phyloP scores from a whole-genome alignment of 139 green algal genomes.

The Asterochloris sp. region DNA sequence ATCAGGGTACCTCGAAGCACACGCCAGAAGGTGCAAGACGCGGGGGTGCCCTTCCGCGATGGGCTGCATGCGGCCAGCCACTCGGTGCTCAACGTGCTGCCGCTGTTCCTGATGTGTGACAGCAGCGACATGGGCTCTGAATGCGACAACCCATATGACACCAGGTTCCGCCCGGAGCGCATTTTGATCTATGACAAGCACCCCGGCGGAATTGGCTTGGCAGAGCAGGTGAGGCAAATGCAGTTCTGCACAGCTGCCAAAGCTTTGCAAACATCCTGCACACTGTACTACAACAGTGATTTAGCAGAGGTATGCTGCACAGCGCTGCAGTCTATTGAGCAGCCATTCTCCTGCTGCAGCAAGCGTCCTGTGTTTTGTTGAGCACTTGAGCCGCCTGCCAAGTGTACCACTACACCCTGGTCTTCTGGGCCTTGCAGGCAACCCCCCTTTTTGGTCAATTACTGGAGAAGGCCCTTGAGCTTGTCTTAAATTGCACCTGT shows the following conservation, averaged over 20 bases:
- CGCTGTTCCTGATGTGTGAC: slow-evolving; percentile 71
- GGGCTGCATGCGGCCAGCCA: slow-evolving; percentile 85
- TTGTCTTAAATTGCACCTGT: slow-evolving; percentile 76
- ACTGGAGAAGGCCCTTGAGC: slow-evolving; percentile 59
- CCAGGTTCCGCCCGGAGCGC: slow-evolving; percentile 79
- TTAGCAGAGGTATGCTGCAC: no score
- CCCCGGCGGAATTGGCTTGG: slow-evolving; percentile 81
- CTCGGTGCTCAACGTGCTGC: slow-evolving; percentile 86
- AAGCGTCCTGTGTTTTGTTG: background rate
- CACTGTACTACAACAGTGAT: background rate
- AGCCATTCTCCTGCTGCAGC: background rate
- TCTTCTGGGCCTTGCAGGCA: slow-evolving; percentile 34
- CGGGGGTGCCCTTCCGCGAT: slow-evolving; percentile 63
- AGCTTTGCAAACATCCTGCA: background rate
- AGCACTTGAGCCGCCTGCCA: background rate
- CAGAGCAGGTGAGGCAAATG: slow-evolving; percentile 45
- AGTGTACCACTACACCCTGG: background rate
- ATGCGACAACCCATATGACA: slow-evolving; percentile 78
- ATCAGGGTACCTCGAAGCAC: slow-evolving; percentile 69
- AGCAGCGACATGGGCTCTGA: slow-evolving; percentile 64
- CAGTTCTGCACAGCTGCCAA: background rate
- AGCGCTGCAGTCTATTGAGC: background rate
- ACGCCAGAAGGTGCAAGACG: slow-evolving; percentile 24
- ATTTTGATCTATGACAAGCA: slow-evolving; percentile 93
- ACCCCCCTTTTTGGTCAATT: slow-evolving; percentile 65